Percentiles rank a stretch among this genome's conserved stretches.
phyloP scores from a whole-genome alignment of 495 filamentous ascomycete species.

The Penicillium antarcticum region DNA sequence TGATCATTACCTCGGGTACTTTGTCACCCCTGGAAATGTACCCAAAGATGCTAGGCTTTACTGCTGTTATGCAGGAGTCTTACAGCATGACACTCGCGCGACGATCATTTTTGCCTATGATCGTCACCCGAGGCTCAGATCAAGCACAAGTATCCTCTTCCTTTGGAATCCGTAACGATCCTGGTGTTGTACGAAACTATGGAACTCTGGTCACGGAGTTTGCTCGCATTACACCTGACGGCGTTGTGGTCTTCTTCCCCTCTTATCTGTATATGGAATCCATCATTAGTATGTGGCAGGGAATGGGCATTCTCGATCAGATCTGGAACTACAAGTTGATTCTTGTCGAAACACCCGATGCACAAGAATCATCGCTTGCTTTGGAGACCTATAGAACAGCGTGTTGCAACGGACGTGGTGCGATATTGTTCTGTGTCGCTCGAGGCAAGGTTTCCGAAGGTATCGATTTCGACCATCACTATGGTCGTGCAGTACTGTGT shows the following conservation, averaged over 20 bases:
- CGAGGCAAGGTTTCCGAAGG: conserved; percentile 97
- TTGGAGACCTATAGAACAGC: conserved; percentile 96
- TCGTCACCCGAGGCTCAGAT: conserved; percentile 92
- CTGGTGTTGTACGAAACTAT: conserved; percentile 91
- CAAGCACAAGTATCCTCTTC: conserved; percentile 86
- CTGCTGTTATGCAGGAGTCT: conserved; percentile 88
- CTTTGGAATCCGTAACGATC: conserved; percentile 94
- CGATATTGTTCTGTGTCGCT: conserved; percentile 88
- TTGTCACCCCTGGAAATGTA: conserved; percentile 99
- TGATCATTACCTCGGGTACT: conserved; percentile 98
- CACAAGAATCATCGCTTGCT: conserved; percentile 92
- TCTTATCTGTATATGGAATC: conserved; percentile 99
- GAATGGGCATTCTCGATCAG: conserved; percentile 93
- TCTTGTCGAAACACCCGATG: conserved; percentile 94
- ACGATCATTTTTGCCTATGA: conserved; percentile 95
- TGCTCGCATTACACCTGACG: conserved; percentile 89
- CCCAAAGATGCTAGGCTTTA: conserved; percentile 95
- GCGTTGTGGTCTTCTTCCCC: conserved; percentile 98
- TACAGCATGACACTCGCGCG: conserved; percentile 96
- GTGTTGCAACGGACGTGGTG: conserved; percentile 93
- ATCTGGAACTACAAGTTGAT: conserved; percentile 99
- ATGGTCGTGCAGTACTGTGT: conserved; percentile 92
- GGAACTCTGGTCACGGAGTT: conserved; percentile 91
- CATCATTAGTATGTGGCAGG: conserved; percentile 98
- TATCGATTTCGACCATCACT: conserved; percentile 99